Evolutionary conservation across 2,329 filamentous ascomycete species (phyloP), one percentile per base, ranked within the genome.

Genomic region (Seiridium cupressi): DNA sequence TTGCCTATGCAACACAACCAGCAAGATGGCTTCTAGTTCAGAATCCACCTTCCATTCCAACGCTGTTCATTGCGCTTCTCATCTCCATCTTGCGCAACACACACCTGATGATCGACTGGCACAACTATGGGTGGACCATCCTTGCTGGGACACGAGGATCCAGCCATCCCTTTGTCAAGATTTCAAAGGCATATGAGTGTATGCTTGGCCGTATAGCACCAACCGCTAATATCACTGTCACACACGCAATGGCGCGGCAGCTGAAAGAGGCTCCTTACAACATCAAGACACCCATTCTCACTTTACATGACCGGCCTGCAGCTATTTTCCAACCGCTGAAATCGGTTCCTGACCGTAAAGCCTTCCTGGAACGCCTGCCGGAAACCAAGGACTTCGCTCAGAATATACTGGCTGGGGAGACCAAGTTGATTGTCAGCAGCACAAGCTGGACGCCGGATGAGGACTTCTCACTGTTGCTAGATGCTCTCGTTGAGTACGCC

Each of bases 401-500:
- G 6, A 79, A 84, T 56, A 84, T 94, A 38, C 70, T 85, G 31
- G 76, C 80, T 13, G 84, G 85, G 4, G 78, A 78, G 7, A 84
- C 85, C 58, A 87, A 84, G 36, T 81, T 99, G 3, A 77, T 99
- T 6, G 91, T 98, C 44, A 96, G 92, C 76, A 95, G 93, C 60
- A 99, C 95, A 0, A 97, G 93, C 9, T 99, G 95, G 95, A 99
- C 95, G 0, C 86, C 93, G 0, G 95, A 99, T 69, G 95, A 99
- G 74, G 94, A 99, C 74, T 98, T 99, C 72, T 89, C 88, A 1
- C 76, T 99, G 4, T 83, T 99, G 2, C 88, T 99, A 3, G 87
- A 93, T 55, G 93, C 93, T 0, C 80, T 99, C 0, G 87, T 91
- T 9, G 74, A 78, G 6, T 97, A 97, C 71, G 91, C 91, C 1